Conservation (phyloP, 2,329 filamentous ascomycete species). For the Anisogramma anomala region DNA sequence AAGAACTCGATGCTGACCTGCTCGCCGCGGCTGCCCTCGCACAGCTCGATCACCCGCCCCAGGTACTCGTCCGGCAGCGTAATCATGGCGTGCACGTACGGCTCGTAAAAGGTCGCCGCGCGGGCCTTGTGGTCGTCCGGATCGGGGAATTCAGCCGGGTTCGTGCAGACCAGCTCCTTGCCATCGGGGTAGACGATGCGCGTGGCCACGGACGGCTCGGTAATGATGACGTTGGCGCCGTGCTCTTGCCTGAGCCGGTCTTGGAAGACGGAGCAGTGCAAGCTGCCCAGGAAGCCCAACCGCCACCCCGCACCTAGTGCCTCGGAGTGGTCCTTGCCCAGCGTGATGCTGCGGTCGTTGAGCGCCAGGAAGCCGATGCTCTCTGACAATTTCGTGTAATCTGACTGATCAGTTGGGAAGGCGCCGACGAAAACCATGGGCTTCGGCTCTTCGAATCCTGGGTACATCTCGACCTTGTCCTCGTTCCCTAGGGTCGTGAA, state of each 20-base stretch:
- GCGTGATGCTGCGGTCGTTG: slow-evolving; percentile 87
- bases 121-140: slow-evolving; percentile 36
- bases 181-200: slow-evolving; percentile 72
- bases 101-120: slow-evolving; percentile 37
- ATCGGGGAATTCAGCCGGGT: slow-evolving; percentile 81
- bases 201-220: slow-evolving; percentile 86
- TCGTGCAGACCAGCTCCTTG: slow-evolving; percentile 67
- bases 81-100: slow-evolving; percentile 70
- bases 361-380: slow-evolving; percentile 88
- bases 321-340: slow-evolving; percentile 90
- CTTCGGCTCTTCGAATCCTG: slow-evolving; percentile 93
- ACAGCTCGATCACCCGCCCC: slow-evolving; percentile 88
- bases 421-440: slow-evolving; percentile 98
- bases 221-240: slow-evolving; percentile 90
- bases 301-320: slow-evolving; percentile 90
- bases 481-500: slow-evolving; percentile 75
- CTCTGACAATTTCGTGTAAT: slow-evolving; percentile 79
- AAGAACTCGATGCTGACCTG: slow-evolving; percentile 88
- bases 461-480: slow-evolving; percentile 64
- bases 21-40: slow-evolving; percentile 76
- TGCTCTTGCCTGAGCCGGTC: slow-evolving; percentile 91
- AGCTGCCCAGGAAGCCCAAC: slow-evolving; percentile 85
- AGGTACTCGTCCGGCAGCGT: slow-evolving; percentile 91
- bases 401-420: slow-evolving; percentile 82
- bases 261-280: slow-evolving; percentile 98